These are phyloP conservation scores for Xerocomellus intermedius DNA, from an alignment of 768 basidiomycete species.

Conservation along the genomic window DNA sequence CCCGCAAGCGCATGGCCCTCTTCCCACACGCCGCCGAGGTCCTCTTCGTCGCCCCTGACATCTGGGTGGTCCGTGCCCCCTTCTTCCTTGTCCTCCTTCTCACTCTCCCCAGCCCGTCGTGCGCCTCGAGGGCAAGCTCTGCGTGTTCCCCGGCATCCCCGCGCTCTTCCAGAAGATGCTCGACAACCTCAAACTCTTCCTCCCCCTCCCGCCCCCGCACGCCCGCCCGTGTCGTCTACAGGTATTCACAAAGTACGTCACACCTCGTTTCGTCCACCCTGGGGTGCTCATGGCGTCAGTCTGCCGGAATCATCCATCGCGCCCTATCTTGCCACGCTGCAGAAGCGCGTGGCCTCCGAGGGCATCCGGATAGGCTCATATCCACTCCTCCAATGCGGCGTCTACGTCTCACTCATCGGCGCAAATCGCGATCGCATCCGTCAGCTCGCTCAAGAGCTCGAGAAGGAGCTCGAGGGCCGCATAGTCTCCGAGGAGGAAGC, in stretches of 20 bases:
- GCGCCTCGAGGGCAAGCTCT: constrained; percentile 79
- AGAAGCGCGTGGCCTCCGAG: constrained; percentile 66
- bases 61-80: constrained; percentile 73
- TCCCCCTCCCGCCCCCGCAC: constrained; percentile 74
- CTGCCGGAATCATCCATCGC: constrained; percentile 82
- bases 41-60: constrained; percentile 71
- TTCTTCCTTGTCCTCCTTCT: background rate
- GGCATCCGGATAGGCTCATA: constrained; percentile 84
- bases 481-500: constrained; percentile 68
- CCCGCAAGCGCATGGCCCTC: constrained; percentile 85
- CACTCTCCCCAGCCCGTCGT: constrained; percentile 67
- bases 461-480: constrained; percentile 52
- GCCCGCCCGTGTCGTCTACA: constrained; percentile 78
- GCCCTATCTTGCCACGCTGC: constrained; percentile 79
- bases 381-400: constrained; percentile 56
- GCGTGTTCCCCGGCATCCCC: constrained; percentile 91
- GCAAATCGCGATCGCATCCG: constrained; percentile 44
- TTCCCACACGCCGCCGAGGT: constrained; percentile 81
- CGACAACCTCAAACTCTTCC: constrained; percentile 63
- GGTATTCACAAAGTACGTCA: constrained; percentile 73
- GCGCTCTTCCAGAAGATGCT: constrained; percentile 80
- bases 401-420: constrained; percentile 64
- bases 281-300: constrained; percentile 28
- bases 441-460: constrained; percentile 63
- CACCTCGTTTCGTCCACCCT: background rate